A percentile compares a stretch with the other conserved stretches of the same genome.
Evolutionary conservation across 2,329 filamentous ascomycete genomes (phyloP).

Genomic region (Fusarium verticillioides): DNA sequence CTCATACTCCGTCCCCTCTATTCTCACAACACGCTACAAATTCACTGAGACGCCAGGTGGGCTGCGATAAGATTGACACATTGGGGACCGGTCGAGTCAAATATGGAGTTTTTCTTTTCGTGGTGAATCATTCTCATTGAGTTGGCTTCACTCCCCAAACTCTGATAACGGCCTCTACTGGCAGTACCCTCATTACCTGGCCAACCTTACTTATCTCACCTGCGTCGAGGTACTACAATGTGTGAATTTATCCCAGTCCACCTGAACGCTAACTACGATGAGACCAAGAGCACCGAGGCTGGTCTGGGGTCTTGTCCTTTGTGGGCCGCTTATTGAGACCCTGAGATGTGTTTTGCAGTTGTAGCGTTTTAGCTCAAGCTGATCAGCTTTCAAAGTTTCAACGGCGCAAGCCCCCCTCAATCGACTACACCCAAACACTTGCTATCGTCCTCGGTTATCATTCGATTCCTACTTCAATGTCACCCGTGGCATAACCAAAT

Average conservation of each 20-base stretch:
- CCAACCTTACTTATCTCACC: neutral
- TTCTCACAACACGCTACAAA: conserved; percentile 25
- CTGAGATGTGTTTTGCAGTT: conserved; percentile 21
- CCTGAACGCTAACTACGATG: conserved; percentile 21
- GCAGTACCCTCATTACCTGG: neutral
- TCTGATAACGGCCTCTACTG: neutral
- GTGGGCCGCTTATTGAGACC: conserved; percentile 26
- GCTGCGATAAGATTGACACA: neutral
- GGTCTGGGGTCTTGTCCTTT: conserved; percentile 21
- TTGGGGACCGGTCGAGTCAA: neutral
- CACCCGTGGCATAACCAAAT: conserved; percentile 26
- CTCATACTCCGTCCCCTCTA: conserved; percentile 20
- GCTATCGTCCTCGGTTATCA: neutral
- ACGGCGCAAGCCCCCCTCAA: conserved; percentile 34
- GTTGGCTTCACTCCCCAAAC: neutral
- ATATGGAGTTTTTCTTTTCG: too few relatives aligned
- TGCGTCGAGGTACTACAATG: neutral
- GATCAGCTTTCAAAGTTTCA: conserved; percentile 32
- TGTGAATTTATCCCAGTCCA: neutral
- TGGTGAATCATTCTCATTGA: neutral
- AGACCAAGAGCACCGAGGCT: conserved; percentile 15
- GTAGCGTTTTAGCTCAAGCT: conserved; percentile 18
- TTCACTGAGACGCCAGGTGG: conserved; percentile 2
- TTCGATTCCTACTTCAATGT: neutral
- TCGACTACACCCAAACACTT: conserved; percentile 4